A percentile compares a stretch with the other conserved stretches of the same genome.
Evolutionary conservation across 768 basidiomycete genomes (phyloP).

Genomic region (Pleurotus cornucopiae): DNA sequence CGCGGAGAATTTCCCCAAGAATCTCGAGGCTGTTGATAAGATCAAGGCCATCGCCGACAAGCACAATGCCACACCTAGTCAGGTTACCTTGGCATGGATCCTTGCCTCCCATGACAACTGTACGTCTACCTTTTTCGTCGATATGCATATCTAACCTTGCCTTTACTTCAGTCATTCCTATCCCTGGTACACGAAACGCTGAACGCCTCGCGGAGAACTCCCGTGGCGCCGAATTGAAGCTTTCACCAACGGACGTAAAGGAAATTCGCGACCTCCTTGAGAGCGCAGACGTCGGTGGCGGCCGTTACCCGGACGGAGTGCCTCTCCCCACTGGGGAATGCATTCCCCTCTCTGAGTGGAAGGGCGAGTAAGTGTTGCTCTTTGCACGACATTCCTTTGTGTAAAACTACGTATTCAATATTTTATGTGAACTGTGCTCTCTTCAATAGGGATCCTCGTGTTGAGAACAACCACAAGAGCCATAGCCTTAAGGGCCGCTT

Average conservation of each 20-base stretch:
- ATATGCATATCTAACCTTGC: not conserved
- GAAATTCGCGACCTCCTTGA: constrained; percentile 17
- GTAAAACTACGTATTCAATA: not conserved
- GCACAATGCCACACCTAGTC: constrained; percentile 28
- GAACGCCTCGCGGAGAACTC: constrained; percentile 21
- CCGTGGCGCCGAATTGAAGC: constrained; percentile 12
- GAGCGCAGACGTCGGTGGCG: constrained; percentile 19
- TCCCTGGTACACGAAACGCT: constrained; percentile 19
- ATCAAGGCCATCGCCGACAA: constrained; percentile 25
- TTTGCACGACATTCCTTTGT: not conserved
- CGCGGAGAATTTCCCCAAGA: constrained; percentile 41
- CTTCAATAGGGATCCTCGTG: not conserved
- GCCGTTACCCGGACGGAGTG: constrained; percentile 14
- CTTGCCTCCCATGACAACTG: constrained; percentile 15
- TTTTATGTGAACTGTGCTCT: not conserved
- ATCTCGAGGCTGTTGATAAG: constrained; percentile 31
- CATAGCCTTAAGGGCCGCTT: not conserved
- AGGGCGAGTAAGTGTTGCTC: constrained; percentile 8
- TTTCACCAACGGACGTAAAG: constrained; percentile 15
- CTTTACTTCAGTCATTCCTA: constrained; percentile 19
- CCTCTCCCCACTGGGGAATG: constrained; percentile 16
- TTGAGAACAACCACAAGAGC: not conserved
- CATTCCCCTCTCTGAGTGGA: constrained; percentile 16
- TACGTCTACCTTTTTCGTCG: not conserved
- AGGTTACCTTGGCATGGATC: constrained; percentile 21